Base-by-base conservation (phyloP, 768 basidiomycete species). In the Chalciporus pseudorubinellus region DNA sequence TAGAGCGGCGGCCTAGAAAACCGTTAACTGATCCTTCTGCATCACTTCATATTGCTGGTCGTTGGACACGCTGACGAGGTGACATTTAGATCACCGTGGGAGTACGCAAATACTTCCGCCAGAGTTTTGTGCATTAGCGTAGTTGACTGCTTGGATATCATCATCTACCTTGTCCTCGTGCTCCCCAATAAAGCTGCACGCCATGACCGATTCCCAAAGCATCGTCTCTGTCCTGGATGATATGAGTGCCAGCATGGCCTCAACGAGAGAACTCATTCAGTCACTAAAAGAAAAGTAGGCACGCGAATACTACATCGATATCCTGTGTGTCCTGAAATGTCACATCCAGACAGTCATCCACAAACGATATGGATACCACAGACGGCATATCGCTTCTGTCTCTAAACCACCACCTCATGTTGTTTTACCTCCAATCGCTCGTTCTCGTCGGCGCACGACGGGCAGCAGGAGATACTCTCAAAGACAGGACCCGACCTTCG, bases 331-430 rank as follows among this genome's bases (percentile, higher is more conserved):
- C 31, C 55, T 72, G 58, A 53, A 61, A 43, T 8, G 38, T 6
- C 3, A n/a, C 12, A 16, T 44, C 18, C 49, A 78, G 71, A 52
- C 57, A 64, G 26, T 50, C 64, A 34, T 57, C 51, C 20, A 56
- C 70, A 3, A 57, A 70, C 22, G 72, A 74, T 26, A 48, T 81
- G 28, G 77, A 87, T 54, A 80, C 77, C 11, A 78, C 76, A 60
- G 79, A 90, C 26, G 97, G 97, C 34, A 92, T 99, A 54, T 98
- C 97, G 0, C 77, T 99, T 5, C 76, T 99, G 20, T 89, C 91
- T 11, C 71, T 94, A 44, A 95, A 97, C 71, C 87, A 94, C 59
- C 82, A 93, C 48, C 68, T 89, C 19, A 77, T 97, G 53, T 70
- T 98, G 3, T 86, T 86, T 2, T 95, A 97, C 67, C 74, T 97